A percentile compares a stretch with the other conserved stretches of the same genome.
Conservation (phyloP, 1,139 yeast genomes). For the Yamadazyma atmosphaerica region DNA sequence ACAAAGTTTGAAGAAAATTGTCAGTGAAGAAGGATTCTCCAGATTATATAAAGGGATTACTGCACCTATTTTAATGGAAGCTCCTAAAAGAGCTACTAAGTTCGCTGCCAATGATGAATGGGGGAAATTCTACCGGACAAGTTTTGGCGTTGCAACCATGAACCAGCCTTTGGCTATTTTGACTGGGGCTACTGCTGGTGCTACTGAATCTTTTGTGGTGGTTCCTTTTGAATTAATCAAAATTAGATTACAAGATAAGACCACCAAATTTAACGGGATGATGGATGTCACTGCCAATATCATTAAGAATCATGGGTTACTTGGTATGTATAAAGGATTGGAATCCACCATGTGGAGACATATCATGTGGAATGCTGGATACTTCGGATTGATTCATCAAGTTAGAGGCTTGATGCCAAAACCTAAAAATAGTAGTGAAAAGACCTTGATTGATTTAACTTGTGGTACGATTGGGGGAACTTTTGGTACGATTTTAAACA, state of each 20-base stretch:
- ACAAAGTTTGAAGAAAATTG: slow-evolving; percentile 79
- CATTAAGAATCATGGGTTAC: slow-evolving; percentile 69
- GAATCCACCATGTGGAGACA: slow-evolving; percentile 99
- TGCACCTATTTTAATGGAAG: slow-evolving; percentile 98
- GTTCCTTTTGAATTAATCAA: slow-evolving; percentile 91
- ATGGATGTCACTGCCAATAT: slow-evolving; percentile 78
- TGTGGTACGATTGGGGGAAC: slow-evolving; percentile 98
- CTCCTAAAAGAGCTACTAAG: slow-evolving; percentile 98
- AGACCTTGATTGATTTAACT: slow-evolving; percentile 81
- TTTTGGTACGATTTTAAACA: slow-evolving; percentile 87
- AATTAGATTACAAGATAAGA: slow-evolving; percentile 87
- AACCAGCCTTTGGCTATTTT: slow-evolving; percentile 82
- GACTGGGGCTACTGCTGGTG: slow-evolving; percentile 99
- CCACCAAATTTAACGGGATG: slow-evolving; percentile 82
- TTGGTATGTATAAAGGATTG: slow-evolving; percentile 89
- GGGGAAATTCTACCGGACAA: slow-evolving; percentile 77
- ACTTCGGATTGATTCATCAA: slow-evolving; percentile 93
- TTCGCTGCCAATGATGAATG: slow-evolving; percentile 98
- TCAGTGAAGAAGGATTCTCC: slow-evolving; percentile 80
- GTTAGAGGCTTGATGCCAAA: slow-evolving; percentile 77
- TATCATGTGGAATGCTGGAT: slow-evolving; percentile 95
- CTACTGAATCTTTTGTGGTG: slow-evolving; percentile 92
- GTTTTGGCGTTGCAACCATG: slow-evolving; percentile 70
- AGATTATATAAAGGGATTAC: slow-evolving; percentile 89
- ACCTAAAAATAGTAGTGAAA: slow-evolving; percentile 66